Evolutionary conservation across 306 rosid genomes (phyloP), one percentile per base, ranked within the genome.

Genomic region (Abrus precatorius): DNA sequence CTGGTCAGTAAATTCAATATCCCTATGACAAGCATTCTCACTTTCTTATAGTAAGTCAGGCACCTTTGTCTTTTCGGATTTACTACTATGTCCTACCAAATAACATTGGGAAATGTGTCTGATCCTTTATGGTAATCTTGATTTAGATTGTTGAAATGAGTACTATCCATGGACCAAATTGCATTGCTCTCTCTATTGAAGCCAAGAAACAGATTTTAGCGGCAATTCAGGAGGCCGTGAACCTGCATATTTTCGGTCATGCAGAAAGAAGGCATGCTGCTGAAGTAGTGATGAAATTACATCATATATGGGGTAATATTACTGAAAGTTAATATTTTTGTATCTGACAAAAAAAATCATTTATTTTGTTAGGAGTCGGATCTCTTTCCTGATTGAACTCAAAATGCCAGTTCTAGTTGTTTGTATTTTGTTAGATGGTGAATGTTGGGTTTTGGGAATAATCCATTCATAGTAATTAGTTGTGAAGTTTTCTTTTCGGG

Each of bases 61-160:
- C 28, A 49, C 53, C 4, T 56, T 5, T 64, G 55, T 77, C 43
- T 69, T 41, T 28, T 14, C 7, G 61, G 69, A 20, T 41, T 29
- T 69, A 59, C 43, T 29, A 13, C 11, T 6, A 41, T 40, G 56
- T 59, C 7, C 45, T 43, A 63, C 49, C 57, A n/a, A 30, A 8
- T 76, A 72, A 72, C 49, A 3, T 34, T 52, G 52, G 13, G 57
- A 29, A 76, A 36, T 45, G 48, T 49, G 36, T 76, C 73, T 13
- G 52, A 68, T 36, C n/a, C 13, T 67, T 80, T 44, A 33, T 29
- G 55, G 36, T 50, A 60, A 47, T 68, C 61, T 84, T 49, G 6
- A 81, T 76, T 57, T 83, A 94, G 97, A 85, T 92, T 72, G 92
- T 87, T 80, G 97, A 94, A 53, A 64, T 92, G 88, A 90, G 92